phyloP scores from a whole-genome alignment of 257 asterid genomes.

The Salvia splendens region DNA sequence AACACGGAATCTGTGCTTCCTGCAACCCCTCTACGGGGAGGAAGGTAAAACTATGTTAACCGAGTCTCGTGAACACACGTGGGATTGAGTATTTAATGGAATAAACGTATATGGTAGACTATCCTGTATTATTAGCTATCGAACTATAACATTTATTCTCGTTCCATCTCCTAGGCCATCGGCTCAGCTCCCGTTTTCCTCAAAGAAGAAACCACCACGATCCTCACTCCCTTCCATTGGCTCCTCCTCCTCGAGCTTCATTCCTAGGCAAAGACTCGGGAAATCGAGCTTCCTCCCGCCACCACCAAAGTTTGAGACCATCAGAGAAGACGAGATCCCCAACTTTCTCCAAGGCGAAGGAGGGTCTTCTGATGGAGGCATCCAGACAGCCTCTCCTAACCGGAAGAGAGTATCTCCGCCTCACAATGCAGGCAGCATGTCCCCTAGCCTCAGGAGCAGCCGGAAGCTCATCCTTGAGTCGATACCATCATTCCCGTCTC shows the following conservation, averaged over 20 bases:
- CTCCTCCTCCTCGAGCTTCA: constrained; percentile 45
- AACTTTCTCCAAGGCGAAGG: constrained; percentile 58
- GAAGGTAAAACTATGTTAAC: constrained; percentile 47
- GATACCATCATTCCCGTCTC: constrained; percentile 73
- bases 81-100: too few relatives aligned
- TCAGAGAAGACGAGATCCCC: constrained; percentile 71
- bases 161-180: constrained; percentile 43
- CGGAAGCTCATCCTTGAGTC: constrained; percentile 71
- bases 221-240: constrained; percentile 52
- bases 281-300: constrained; percentile 52
- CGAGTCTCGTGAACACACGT: background rate
- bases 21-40: constrained; percentile 64
- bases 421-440: constrained; percentile 34
- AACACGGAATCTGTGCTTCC: constrained; percentile 56
- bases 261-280: constrained; percentile 40
- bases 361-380: constrained; percentile 51
- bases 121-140: too few relatives aligned
- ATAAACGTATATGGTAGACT: too few relatives aligned
- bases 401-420: constrained; percentile 80
- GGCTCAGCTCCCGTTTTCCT: constrained; percentile 52
- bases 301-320: constrained; percentile 58
- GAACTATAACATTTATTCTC: too few relatives aligned
- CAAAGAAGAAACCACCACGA: constrained; percentile 62
- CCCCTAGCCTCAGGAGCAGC: constrained; percentile 55
- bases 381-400: constrained; percentile 76